Evolutionary conservation across 2,329 filamentous ascomycete species (phyloP).

Genomic region (Cryphonectria parasitica): DNA sequence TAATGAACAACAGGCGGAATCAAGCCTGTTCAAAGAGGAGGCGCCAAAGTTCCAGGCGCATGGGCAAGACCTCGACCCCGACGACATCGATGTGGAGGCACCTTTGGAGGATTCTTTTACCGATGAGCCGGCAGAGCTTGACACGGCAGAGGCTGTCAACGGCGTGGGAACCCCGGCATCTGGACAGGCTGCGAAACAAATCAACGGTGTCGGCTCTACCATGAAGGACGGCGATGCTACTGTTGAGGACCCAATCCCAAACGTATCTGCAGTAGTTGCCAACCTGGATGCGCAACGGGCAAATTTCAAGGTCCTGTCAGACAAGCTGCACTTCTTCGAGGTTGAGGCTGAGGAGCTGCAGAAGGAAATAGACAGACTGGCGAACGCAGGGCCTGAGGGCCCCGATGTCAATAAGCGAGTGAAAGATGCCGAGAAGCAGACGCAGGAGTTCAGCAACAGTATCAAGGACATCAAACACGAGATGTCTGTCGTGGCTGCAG

Average conservation of each 20-base stretch:
- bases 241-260: slow-evolving; percentile 10
- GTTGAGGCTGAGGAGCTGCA: slow-evolving; percentile 36
- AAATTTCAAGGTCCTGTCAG: slow-evolving; percentile 40
- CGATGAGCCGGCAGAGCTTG: slow-evolving; percentile 25
- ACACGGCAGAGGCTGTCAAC: slow-evolving; percentile 26
- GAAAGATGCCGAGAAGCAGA: slow-evolving; percentile 36
- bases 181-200: slow-evolving; percentile 22
- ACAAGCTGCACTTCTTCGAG: slow-evolving; percentile 40
- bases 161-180: slow-evolving; percentile 25
- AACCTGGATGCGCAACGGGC: slow-evolving; percentile 38
- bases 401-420: slow-evolving; percentile 30
- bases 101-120: slow-evolving; percentile 36
- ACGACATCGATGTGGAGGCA: slow-evolving; percentile 56
- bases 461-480: slow-evolving; percentile 42
- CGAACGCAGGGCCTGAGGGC: slow-evolving; percentile 26
- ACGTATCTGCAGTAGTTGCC: slow-evolving; percentile 29
- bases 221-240: neutral
- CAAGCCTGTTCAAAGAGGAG: slow-evolving; percentile 33
- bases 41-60: slow-evolving; percentile 32
- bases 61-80: slow-evolving; percentile 42
- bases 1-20: slow-evolving; percentile 19
- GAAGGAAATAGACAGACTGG: slow-evolving; percentile 38
- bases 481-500: slow-evolving; percentile 42
- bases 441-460: slow-evolving; percentile 38
- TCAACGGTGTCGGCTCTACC: slow-evolving; percentile 16